Percentiles rank a stretch among this genome's conserved stretches.
Evolutionary conservation across 2,329 filamentous ascomycete genomes (phyloP).

Genomic region (Truncatella angustata): DNA sequence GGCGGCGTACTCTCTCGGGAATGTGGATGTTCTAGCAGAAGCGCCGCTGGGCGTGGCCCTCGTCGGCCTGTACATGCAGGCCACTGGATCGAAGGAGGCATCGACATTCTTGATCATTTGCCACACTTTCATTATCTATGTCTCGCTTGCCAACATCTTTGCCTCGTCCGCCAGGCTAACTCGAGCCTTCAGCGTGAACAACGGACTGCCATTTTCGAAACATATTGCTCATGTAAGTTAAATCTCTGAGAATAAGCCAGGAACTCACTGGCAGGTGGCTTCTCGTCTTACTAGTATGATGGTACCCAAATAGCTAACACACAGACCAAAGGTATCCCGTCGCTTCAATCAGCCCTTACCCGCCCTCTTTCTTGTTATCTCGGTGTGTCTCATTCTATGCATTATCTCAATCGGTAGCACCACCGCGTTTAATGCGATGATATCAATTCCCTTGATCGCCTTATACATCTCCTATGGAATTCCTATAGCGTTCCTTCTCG

Average conservation of each 20-base stretch:
- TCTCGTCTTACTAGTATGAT: too few relatives aligned
- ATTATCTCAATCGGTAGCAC: slow-evolving; percentile 1
- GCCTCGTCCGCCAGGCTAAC: neutral
- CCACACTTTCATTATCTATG: neutral
- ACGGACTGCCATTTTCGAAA: slow-evolving; percentile 33
- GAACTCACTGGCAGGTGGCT: too few relatives aligned
- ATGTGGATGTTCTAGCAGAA: neutral
- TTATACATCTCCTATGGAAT: neutral
- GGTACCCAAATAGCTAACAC: too few relatives aligned
- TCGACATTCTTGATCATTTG: neutral
- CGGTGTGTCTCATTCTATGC: neutral
- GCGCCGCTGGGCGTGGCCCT: neutral
- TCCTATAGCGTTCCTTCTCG: neutral
- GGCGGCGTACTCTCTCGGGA: neutral
- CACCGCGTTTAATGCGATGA: neutral
- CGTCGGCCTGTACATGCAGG: neutral
- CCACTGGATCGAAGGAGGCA: neutral
- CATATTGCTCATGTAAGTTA: slow-evolving; percentile 40
- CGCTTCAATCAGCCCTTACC: neutral
- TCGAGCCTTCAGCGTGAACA: neutral
- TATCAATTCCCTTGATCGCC: neutral
- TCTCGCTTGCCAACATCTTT: neutral
- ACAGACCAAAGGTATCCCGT: neutral
- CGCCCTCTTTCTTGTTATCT: neutral
- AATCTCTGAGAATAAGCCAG: too few relatives aligned